Evolutionary conservation across 768 basidiomycete genomes (phyloP).

Genomic region (Naganishia randhawae): DNA sequence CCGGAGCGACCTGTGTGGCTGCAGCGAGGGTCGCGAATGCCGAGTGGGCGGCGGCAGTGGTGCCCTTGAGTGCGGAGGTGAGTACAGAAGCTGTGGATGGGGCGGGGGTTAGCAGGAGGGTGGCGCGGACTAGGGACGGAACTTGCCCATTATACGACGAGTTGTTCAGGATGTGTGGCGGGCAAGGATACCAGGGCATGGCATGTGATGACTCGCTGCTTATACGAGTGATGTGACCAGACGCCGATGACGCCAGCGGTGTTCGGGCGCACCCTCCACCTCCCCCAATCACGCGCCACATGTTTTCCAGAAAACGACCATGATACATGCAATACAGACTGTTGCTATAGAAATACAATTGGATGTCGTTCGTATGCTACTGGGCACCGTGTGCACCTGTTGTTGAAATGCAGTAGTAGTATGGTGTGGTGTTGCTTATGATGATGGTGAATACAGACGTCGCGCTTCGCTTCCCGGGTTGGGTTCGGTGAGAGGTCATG

Average conservation of each 20-base stretch:
- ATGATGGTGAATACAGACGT: too few relatives aligned
- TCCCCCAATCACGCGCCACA: too few relatives aligned
- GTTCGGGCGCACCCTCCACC: too few relatives aligned
- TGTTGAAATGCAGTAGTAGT: constrained; percentile 13
- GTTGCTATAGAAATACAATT: constrained; percentile 3
- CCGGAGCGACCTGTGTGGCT: constrained; percentile 54
- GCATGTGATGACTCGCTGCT: too few relatives aligned
- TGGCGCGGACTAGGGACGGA: not conserved
- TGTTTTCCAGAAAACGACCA: too few relatives aligned
- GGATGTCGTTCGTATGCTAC: not conserved
- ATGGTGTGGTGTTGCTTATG: not conserved
- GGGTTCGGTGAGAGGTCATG: constrained; percentile 13
- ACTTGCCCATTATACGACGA: not conserved
- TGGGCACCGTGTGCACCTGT: not conserved
- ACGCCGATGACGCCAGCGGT: too few relatives aligned
- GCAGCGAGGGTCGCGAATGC: constrained; percentile 58
- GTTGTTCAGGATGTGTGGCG: not conserved
- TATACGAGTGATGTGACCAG: too few relatives aligned
- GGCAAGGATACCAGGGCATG: not conserved
- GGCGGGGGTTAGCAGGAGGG: too few relatives aligned
- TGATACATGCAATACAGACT: not conserved
- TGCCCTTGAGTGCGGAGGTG: constrained; percentile 56
- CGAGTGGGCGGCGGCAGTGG: constrained; percentile 59
- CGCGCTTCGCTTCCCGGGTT: too few relatives aligned
- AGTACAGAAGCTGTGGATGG: constrained; percentile 46